phyloP scores from a whole-genome alignment of 495 filamentous ascomycete genomes.

The Viridothelium virens region DNA sequence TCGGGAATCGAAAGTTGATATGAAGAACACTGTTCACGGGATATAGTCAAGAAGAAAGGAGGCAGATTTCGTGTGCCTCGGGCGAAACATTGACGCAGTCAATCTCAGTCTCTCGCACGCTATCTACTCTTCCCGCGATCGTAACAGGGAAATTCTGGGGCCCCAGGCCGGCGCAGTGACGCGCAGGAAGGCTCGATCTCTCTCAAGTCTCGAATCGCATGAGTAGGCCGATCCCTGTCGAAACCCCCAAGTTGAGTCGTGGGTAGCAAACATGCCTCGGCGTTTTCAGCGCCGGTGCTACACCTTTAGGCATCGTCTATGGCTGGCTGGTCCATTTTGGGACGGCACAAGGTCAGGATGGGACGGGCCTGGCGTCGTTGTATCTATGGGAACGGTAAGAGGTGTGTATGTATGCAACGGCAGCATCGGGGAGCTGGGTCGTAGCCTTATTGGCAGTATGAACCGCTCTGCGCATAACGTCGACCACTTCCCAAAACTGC shows the following conservation, averaged over 20 bases:
- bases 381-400: too few relatives aligned
- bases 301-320: too few relatives aligned
- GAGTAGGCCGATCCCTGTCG: neutral
- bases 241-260: neutral
- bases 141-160: constrained; percentile 2
- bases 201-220: neutral
- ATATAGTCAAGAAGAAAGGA: neutral
- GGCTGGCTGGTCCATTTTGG: too few relatives aligned
- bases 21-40: too few relatives aligned
- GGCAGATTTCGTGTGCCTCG: neutral
- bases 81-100: neutral
- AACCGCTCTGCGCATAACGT: too few relatives aligned
- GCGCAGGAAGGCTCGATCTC: neutral
- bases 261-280: neutral
- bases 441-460: too few relatives aligned
- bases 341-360: too few relatives aligned
- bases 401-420: too few relatives aligned
- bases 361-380: too few relatives aligned
- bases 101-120: neutral
- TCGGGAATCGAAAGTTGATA: neutral
- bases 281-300: neutral
- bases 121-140: neutral
- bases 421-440: too few relatives aligned
- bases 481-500: too few relatives aligned
- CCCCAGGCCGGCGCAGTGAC: neutral